Evolutionary conservation across 2,329 filamentous ascomycete genomes (phyloP).

Genomic region (Paramyrothecium roridum): DNA sequence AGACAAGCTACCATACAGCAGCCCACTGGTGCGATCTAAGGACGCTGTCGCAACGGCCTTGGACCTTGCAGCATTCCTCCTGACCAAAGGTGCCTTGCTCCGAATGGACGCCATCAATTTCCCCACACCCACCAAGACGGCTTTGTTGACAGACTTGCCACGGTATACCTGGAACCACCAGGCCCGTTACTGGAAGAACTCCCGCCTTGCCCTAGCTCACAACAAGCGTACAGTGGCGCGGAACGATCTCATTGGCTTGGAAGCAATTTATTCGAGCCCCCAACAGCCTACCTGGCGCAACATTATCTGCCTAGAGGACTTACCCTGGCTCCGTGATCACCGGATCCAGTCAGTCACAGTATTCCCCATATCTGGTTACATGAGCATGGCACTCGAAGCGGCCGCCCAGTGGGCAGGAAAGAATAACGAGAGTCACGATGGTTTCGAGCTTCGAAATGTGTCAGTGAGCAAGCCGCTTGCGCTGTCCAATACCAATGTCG

Average conservation of each 20-base stretch:
- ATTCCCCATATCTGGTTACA: constrained; percentile 51
- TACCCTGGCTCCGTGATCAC: constrained; percentile 59
- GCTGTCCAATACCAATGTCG: constrained; percentile 19
- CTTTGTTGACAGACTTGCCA: constrained; percentile 38
- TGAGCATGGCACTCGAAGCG: constrained; percentile 50
- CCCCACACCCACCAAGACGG: constrained; percentile 9
- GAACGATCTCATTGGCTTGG: constrained; percentile 44
- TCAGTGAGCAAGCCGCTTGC: constrained; percentile 21
- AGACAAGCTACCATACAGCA: constrained; percentile 38
- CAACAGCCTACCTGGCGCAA: constrained; percentile 48
- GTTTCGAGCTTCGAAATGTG: constrained; percentile 20
- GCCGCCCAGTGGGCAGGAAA: constrained; percentile 29
- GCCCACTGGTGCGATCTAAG: constrained; percentile 48
- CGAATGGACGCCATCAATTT: constrained; percentile 46
- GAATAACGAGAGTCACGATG: constrained; percentile 13
- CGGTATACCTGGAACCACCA: constrained; percentile 45
- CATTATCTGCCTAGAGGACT: constrained; percentile 40
- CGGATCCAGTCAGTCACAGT: constrained; percentile 53
- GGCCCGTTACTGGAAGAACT: constrained; percentile 45
- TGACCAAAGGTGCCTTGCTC: constrained; percentile 39
- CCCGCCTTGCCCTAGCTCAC: constrained; percentile 37
- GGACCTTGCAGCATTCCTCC: constrained; percentile 41
- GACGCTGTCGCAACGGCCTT: constrained; percentile 42
- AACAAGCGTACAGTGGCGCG: constrained; percentile 35
- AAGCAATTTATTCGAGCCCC: constrained; percentile 40